Conservation (phyloP, 2,329 filamentous ascomycete species). For the Xylariaceae sp. region DNA sequence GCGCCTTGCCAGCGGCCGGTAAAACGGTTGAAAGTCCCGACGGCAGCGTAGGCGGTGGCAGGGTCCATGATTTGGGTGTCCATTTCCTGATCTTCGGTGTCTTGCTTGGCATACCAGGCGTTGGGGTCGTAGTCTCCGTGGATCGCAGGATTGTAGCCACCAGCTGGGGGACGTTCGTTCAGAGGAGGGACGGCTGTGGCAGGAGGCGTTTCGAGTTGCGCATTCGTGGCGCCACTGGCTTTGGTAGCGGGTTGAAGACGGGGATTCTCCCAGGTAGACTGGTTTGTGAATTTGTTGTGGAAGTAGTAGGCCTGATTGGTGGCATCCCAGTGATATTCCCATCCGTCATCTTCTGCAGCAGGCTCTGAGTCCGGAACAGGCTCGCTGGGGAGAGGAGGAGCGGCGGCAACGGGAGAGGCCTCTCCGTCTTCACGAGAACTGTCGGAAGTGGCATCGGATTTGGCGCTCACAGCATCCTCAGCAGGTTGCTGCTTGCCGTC, state of each 20-base stretch:
- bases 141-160: conserved; percentile 92
- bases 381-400: conserved; percentile 39
- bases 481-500: too few species aligned
- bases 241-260: conserved; percentile 56
- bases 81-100: conserved; percentile 35
- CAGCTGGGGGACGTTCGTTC: conserved; percentile 46
- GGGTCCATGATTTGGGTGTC: conserved; percentile 33
- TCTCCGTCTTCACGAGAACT: neutral
- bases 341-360: conserved; percentile 65
- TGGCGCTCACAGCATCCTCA: too few species aligned
- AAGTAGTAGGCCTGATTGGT: conserved; percentile 73
- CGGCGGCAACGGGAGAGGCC: conserved; percentile 14
- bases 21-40: conserved; percentile 85
- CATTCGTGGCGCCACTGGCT: conserved; percentile 23
- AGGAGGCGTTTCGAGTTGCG: conserved; percentile 26
- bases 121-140: conserved; percentile 96
- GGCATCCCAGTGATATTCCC: conserved; percentile 77
- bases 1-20: conserved; percentile 77
- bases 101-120: conserved; percentile 80
- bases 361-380: conserved; percentile 46
- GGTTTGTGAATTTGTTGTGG: conserved; percentile 74
- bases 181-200: conserved; percentile 30
- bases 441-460: too few species aligned
- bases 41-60: conserved; percentile 57
- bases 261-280: conserved; percentile 84